phyloP scores from a whole-genome alignment of 208 protist species.

The Zelonia costaricensis region DNA sequence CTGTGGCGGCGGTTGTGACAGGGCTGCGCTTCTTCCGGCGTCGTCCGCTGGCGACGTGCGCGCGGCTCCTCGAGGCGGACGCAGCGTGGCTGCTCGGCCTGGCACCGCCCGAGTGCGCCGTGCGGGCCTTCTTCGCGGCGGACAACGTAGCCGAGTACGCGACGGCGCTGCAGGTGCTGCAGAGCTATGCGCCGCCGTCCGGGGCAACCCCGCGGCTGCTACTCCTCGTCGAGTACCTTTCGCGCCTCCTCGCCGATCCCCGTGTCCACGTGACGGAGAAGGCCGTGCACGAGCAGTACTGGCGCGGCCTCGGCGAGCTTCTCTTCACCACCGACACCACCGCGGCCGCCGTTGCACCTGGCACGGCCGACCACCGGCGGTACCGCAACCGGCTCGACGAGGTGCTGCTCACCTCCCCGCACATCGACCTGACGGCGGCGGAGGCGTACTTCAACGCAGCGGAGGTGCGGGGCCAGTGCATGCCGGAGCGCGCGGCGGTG shows the following conservation, averaged over 20 bases:
- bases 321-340: conserved; percentile 7
- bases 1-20: conserved; percentile 1
- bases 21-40: conserved; percentile 26
- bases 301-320: conserved; percentile 17
- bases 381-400: conserved; percentile 32
- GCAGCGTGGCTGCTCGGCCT: conserved; percentile 19
- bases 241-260: conserved; percentile 5
- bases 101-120: conserved; percentile 10
- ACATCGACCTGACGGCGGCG: conserved; percentile 30
- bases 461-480: conserved; percentile 22
- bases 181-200: not conserved
- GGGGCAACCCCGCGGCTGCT: conserved; percentile 2
- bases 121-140: conserved; percentile 18
- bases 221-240: conserved; percentile 17
- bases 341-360: not conserved
- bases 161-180: conserved; percentile 10
- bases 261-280: conserved; percentile 10
- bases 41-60: not conserved
- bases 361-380: not conserved
- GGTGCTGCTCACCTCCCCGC: conserved; percentile 44
- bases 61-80: conserved; percentile 16
- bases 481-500: conserved; percentile 58
- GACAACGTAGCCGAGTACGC: conserved; percentile 18
- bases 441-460: conserved; percentile 44
- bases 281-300: conserved; percentile 25